Evolutionary conservation across 192 early-diverging fungal species (phyloP), one percentile per base, ranked within the genome.

Genomic region (Rhizoclosmatium globosum): DNA sequence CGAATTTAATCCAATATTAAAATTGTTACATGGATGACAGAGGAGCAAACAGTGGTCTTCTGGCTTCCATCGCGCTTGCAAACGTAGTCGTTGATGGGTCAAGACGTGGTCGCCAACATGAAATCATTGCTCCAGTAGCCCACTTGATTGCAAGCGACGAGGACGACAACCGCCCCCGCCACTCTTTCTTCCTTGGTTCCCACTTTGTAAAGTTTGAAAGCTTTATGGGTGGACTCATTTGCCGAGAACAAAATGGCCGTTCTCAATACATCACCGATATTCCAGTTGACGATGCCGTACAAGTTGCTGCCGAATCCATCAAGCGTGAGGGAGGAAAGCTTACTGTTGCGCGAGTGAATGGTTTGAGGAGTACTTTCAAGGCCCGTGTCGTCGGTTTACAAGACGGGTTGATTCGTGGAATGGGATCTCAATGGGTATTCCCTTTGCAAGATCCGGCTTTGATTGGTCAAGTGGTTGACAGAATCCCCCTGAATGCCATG

Each of bases 201-300:
- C 9, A 39, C 31, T 64, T 64, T 31, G 31, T 39, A 13, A n/a
- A n/a, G 11, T 64, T 64, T 64, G 64, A 64, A 64, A 31, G 17
- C 31, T 39, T 64, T 38, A 64, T 64, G 64, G 64, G 17, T 64
- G 64, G 64, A n/a, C 31, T 64, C 11, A 64, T 21, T 21, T n/a
- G 17, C 31, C 64, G 64, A 0, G 64, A 64, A 64, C 64, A 64
- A 64, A 38, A 23, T 13, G 64, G 17, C 0, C 17, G 64, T 13
- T 21, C 17, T 64, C 38, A 64, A 11, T 64, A 64, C 64, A 64
- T 64, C 64, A 64, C 17, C 31, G 17, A 21, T 64, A 38, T 64
- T 9, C 64, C 64, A n/a, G 64, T 64, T 21, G 64, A 64, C 31
- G n/a, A 64, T 31, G 31, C 31, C 31, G 31, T 31, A 31, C 31